Conservation (phyloP, 2,329 filamentous ascomycete genomes). For the Lomentospora prolificans region DNA sequence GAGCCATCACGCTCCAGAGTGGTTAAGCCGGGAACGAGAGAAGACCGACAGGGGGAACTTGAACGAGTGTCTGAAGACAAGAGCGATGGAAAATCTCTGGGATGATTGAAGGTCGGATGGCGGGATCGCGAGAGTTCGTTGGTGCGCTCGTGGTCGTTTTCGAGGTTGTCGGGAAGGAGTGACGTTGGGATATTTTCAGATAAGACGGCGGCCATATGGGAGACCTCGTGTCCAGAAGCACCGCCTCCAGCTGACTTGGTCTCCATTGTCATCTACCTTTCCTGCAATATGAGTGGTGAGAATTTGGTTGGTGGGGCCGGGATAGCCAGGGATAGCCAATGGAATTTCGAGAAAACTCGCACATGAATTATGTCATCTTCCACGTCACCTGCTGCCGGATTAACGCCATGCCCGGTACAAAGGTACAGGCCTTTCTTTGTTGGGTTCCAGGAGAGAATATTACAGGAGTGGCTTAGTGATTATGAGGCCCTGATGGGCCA, state of each 20-base stretch:
- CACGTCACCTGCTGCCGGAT: conserved; percentile 7
- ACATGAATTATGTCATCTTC: background rate
- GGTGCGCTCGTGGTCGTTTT: background rate
- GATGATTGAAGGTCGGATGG: background rate
- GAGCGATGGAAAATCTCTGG: background rate
- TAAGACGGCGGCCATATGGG: background rate
- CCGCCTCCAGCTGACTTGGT: background rate
- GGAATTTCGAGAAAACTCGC: background rate
- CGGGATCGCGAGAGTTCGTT: background rate
- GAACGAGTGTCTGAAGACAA: background rate
- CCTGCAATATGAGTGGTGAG: background rate
- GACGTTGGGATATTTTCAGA: background rate
- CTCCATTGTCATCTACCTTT: background rate
- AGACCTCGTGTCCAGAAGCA: background rate
- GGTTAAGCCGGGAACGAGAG: background rate
- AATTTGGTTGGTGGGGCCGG: background rate
- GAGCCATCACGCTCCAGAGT: conserved; percentile 2
- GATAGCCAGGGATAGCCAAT: background rate
- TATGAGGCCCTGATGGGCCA: background rate
- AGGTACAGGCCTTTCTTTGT: background rate
- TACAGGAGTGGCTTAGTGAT: background rate
- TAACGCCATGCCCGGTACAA: background rate
- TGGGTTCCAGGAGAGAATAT: background rate
- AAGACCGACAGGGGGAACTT: background rate
- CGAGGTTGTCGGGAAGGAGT: background rate